Conservation (phyloP, 176 grass and related monocot genomes). For the Cenchrus americanus region DNA sequence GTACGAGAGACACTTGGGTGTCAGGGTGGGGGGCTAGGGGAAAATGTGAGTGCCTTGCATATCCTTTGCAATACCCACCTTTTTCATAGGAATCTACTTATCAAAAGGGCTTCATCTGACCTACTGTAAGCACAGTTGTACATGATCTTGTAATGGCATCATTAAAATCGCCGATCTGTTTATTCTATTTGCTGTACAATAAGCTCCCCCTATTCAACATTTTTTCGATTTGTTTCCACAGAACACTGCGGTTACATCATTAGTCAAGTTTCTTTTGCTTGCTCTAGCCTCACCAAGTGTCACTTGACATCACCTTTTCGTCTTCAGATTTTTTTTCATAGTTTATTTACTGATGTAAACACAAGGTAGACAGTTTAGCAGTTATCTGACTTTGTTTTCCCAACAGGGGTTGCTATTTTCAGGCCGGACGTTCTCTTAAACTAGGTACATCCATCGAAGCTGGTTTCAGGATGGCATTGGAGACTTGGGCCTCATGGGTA, state of each 20-base stretch:
- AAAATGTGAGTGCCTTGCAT: not conserved
- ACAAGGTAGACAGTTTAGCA: not conserved
- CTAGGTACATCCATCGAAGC: conserved; percentile 77
- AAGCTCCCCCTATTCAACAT: not conserved
- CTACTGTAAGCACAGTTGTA: not conserved
- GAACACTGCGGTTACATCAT: conserved; percentile 9
- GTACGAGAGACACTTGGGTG: not conserved
- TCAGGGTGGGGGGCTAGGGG: not conserved
- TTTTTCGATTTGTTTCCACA: conserved; percentile 16
- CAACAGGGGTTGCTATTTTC: conserved; percentile 97
- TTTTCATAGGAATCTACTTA: conserved; percentile 1
- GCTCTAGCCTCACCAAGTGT: not conserved
- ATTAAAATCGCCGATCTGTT: not conserved
- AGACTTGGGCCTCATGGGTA: conserved; percentile 91
- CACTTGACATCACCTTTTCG: not conserved
- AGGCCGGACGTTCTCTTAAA: conserved; percentile 69
- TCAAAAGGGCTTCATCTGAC: not conserved
- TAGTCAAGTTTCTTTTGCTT: conserved; percentile 14
- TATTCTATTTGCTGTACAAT: conserved; percentile 13
- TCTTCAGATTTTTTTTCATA: conserved; percentile 6
- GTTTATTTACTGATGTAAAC: conserved; percentile 15
- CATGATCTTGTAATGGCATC: conserved; percentile 23
- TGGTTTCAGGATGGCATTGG: conserved; percentile 86
- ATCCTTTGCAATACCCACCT: not conserved
- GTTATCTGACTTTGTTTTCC: conserved; percentile 31